Evolutionary conservation across 1,284 basidiomycete genomes (phyloP).

Genomic region (Austropuccinia psidii): DNA sequence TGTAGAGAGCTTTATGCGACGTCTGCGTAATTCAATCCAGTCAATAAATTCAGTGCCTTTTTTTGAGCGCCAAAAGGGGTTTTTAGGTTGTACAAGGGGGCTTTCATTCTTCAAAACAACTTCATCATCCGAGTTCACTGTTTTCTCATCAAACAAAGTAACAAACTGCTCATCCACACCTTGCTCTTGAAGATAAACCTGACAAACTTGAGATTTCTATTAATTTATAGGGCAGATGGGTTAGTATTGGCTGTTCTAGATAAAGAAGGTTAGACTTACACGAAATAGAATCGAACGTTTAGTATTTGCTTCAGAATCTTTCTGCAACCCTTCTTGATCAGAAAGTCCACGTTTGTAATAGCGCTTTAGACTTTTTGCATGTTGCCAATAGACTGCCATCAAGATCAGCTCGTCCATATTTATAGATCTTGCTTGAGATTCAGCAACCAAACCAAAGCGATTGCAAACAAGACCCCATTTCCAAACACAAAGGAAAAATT

Average conservation of each 20-base stretch:
- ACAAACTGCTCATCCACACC: conserved; percentile 13
- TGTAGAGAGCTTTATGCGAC: not conserved
- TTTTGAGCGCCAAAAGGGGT: conserved; percentile 14
- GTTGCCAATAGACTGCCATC: conserved; percentile 22
- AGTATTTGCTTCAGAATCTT: conserved; percentile 26
- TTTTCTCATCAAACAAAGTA: conserved; percentile 8
- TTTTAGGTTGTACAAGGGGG: not conserved
- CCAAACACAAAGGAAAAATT: conserved; percentile 29
- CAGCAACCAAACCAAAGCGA: conserved; percentile 1
- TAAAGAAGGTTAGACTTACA: conserved; percentile 2
- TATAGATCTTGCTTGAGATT: not conserved
- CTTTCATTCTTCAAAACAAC: not conserved
- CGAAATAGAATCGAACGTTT: not conserved
- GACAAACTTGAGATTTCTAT: conserved; percentile 24
- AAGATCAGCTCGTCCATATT: conserved; percentile 12
- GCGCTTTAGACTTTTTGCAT: not conserved
- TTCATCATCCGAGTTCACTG: conserved; percentile 26
- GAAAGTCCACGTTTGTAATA: conserved; percentile 14
- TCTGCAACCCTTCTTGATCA: not conserved
- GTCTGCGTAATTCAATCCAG: conserved; percentile 9
- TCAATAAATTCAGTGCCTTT: conserved; percentile 17
- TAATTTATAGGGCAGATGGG: no score
- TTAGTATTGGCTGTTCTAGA: not conserved
- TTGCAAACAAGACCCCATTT: conserved; percentile 17
- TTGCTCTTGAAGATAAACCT: conserved; percentile 30